Conservation (phyloP, 2,329 filamentous ascomycete genomes). For the Fusarium siculi region DNA sequence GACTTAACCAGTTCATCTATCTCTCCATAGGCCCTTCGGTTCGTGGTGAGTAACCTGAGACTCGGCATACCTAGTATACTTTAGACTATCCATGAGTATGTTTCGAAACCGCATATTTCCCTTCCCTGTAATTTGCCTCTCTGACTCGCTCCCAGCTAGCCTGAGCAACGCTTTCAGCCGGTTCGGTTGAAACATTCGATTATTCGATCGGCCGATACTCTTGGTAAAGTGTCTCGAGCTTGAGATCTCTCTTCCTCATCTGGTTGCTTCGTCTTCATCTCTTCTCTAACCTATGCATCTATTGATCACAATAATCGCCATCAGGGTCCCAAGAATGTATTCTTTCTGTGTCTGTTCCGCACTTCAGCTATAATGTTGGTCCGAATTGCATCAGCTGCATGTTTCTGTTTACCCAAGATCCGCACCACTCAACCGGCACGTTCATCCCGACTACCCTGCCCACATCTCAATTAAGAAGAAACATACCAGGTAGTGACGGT, state of each 20-base stretch:
- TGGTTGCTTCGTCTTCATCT: not conserved
- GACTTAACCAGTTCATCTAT: not conserved
- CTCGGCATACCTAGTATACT: not conserved
- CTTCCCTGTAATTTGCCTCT: not conserved
- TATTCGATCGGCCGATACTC: not conserved
- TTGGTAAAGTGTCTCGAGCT: not conserved
- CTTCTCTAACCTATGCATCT: not conserved
- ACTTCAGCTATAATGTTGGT: not conserved
- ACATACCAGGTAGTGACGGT: not conserved
- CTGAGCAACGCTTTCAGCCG: accelerated
- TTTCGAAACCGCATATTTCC: not conserved
- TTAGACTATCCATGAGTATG: not conserved
- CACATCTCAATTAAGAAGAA: not conserved
- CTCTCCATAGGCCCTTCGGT: no score
- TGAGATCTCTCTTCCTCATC: not conserved
- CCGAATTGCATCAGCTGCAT: not conserved
- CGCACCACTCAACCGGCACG: not conserved
- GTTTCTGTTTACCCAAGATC: not conserved
- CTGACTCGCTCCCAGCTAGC: not conserved
- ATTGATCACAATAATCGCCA: no score
- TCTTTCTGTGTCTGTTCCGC: not conserved
- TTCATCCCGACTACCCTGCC: not conserved
- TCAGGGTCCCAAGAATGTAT: not conserved
- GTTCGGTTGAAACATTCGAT: not conserved
- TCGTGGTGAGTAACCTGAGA: not conserved